phyloP scores from a whole-genome alignment of 2,329 filamentous ascomycete genomes.

The Calonectria crousiana region DNA sequence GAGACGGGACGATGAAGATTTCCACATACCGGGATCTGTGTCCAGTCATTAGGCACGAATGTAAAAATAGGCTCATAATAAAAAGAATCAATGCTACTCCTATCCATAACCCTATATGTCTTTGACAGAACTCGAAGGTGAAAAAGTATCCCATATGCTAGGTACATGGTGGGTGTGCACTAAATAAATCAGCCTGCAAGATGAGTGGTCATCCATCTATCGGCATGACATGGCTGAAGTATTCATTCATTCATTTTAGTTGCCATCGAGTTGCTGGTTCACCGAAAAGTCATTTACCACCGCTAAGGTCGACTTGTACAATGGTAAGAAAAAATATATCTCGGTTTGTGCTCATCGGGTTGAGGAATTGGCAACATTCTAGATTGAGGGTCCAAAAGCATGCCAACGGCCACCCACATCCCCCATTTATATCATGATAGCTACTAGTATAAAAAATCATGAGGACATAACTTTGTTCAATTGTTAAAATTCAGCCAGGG shows the following conservation, averaged over 20 bases:
- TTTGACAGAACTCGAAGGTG: not conserved
- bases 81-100: conserved; percentile 11
- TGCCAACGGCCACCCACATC: not conserved
- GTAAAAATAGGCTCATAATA: conserved; percentile 25
- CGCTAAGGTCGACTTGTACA: no score
- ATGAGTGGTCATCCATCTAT: not conserved
- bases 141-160: not conserved
- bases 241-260: no score
- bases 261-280: no score
- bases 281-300: no score
- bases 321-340: no score
- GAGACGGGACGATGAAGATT: conserved; percentile 53
- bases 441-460: not conserved
- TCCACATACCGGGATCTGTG: conserved; percentile 61
- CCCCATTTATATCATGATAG: not conserved
- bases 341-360: not conserved
- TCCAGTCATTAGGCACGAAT: conserved; percentile 53
- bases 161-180: not conserved
- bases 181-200: not conserved
- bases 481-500: conserved; percentile 47
- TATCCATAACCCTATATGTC: not conserved
- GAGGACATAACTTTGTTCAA: not conserved
- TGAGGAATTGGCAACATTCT: not conserved
- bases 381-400: not conserved
- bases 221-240: not conserved